These are phyloP conservation scores for Pythium vanterpoolii DNA, from an alignment of 352 stramenopile species.

Conservation along the genomic window DNA sequence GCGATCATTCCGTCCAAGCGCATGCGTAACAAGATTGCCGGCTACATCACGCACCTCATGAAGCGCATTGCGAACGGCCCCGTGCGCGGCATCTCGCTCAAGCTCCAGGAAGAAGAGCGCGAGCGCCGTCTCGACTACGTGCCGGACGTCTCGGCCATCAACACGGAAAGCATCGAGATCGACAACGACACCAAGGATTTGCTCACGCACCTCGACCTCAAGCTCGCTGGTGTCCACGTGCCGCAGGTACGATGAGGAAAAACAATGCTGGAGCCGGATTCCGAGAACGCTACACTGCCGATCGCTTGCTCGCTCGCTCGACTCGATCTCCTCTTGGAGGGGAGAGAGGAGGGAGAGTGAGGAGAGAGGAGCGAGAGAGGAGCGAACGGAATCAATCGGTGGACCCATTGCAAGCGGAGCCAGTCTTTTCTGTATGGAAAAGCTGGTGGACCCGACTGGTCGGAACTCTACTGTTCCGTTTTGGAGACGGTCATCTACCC, in stretches of 20 bases:
- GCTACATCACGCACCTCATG: slow-evolving; percentile 99
- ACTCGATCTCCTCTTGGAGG: too few relatives aligned
- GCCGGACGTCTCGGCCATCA: slow-evolving; percentile 95
- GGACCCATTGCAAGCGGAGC: slow-evolving; percentile 59
- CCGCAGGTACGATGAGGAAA: slow-evolving; percentile 64
- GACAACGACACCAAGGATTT: slow-evolving; percentile 99
- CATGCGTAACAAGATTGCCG: slow-evolving; percentile 99
- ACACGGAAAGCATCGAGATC: slow-evolving; percentile 95
- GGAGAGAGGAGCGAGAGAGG: slow-evolving; percentile 25
- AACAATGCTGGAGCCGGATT: slow-evolving; percentile 77
- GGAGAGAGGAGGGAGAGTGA: neutral
- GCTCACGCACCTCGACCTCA: slow-evolving; percentile 94
- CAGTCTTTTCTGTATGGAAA: neutral
- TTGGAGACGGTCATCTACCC: too few relatives aligned
- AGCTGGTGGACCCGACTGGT: neutral
- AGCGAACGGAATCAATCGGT: slow-evolving; percentile 40
- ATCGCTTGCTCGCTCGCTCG: neutral
- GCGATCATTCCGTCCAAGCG: slow-evolving; percentile 99
- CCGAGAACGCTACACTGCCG: neutral
- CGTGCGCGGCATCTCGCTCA: slow-evolving; percentile 99
- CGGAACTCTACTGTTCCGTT: too few relatives aligned
- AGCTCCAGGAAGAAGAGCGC: slow-evolving; percentile 99
- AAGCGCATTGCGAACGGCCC: slow-evolving; percentile 99
- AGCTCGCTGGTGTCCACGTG: slow-evolving; percentile 88
- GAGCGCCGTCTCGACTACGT: slow-evolving; percentile 99